Evolutionary conservation across 139 green algal genomes (phyloP).

Genomic region (Auxenochlorella protothecoides): DNA sequence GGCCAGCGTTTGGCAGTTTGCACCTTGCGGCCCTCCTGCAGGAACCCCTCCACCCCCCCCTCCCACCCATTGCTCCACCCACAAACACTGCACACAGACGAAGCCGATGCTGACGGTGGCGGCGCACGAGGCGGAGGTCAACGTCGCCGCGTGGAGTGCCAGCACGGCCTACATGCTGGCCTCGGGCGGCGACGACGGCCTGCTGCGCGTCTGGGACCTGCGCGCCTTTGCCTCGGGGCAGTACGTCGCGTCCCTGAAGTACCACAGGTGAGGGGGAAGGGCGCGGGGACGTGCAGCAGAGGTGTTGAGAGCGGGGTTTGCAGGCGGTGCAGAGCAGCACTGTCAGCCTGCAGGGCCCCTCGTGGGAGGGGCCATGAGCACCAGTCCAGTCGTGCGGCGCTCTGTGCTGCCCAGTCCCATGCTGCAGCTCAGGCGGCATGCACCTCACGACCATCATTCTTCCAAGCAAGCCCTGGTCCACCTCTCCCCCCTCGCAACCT

Average conservation of each 20-base stretch:
- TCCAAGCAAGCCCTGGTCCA: too few relatives aligned
- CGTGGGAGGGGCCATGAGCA: too few relatives aligned
- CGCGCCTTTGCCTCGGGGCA: conserved; percentile 42
- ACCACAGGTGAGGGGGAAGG: conserved; percentile 29
- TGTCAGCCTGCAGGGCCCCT: too few relatives aligned
- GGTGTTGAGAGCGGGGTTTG: too few relatives aligned
- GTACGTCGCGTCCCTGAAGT: conserved; percentile 59
- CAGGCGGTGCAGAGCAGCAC: too few relatives aligned
- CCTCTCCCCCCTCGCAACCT: background rate
- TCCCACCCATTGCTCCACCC: background rate
- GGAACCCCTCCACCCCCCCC: too few relatives aligned
- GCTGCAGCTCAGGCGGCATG: too few relatives aligned
- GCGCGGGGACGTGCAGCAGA: background rate
- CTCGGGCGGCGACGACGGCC: conserved; percentile 77
- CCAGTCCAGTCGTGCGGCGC: too few relatives aligned
- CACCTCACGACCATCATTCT: too few relatives aligned
- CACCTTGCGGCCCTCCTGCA: too few relatives aligned
- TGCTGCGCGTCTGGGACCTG: conserved; percentile 91
- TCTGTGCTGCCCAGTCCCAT: too few relatives aligned
- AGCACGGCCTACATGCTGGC: conserved; percentile 89
- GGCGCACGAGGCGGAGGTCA: conserved; percentile 82
- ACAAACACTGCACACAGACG: background rate
- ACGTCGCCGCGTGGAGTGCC: conserved; percentile 93
- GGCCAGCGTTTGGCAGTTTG: too few relatives aligned
- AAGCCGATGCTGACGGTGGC: conserved; percentile 27